Conservation (phyloP, 2,329 filamentous ascomycete genomes). For the Diaporthe citri region DNA sequence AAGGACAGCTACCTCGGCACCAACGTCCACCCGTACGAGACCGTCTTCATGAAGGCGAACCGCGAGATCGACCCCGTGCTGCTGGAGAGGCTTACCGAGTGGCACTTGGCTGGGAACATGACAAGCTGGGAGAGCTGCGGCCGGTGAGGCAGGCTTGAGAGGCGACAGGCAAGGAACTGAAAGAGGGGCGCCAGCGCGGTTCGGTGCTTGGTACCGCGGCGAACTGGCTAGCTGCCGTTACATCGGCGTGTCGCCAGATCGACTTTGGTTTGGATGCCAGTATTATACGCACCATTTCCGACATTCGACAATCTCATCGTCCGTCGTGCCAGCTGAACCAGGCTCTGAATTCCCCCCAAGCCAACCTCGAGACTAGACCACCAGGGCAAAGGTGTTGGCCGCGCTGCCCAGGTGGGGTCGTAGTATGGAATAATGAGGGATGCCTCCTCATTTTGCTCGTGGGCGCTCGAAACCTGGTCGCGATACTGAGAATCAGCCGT, state of each 20-base stretch:
- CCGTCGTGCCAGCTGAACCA: background rate
- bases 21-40: conserved; percentile 54
- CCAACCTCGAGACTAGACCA: background rate
- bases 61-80: conserved; percentile 47
- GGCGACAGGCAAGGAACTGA: too few relatives aligned
- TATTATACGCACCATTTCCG: background rate
- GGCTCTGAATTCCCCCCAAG: too few relatives aligned
- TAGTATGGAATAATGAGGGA: background rate
- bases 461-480: background rate
- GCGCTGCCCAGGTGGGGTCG: background rate
- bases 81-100: conserved; percentile 48
- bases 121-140: conserved; percentile 47
- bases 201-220: background rate
- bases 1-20: conserved; percentile 48
- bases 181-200: background rate
- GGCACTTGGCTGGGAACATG: conserved; percentile 45
- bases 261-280: background rate
- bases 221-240: too few relatives aligned
- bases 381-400: background rate
- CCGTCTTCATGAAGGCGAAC: conserved; percentile 53
- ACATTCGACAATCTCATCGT: background rate
- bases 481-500: background rate
- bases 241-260: background rate
- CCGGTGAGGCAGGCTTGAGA: background rate
- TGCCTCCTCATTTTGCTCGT: too few relatives aligned